Conservation (phyloP, 2,329 filamentous ascomycete genomes). For the Fusarium xyrophilum region DNA sequence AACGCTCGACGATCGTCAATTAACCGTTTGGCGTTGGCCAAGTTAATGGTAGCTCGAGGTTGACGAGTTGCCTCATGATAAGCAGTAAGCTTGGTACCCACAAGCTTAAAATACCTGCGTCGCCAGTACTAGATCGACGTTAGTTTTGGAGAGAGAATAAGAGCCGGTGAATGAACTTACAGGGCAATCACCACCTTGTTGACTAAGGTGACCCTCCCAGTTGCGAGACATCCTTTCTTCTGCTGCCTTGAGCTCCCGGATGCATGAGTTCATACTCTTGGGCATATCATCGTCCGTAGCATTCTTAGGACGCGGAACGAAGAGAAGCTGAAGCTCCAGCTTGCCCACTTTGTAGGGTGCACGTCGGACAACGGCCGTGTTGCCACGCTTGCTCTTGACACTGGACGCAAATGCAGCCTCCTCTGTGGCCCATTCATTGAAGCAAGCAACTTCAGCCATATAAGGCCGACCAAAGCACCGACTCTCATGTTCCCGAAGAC, state of each 20-base stretch:
- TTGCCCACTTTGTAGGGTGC: slow-evolving; percentile 98
- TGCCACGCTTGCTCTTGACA: slow-evolving; percentile 90
- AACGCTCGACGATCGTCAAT: slow-evolving; percentile 90
- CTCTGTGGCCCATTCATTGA: slow-evolving; percentile 98
- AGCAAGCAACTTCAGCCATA: slow-evolving; percentile 88
- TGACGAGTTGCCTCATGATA: slow-evolving; percentile 96
- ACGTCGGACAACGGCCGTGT: slow-evolving; percentile 73
- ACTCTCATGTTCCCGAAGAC: slow-evolving; percentile 89
- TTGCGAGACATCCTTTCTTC: slow-evolving; percentile 79
- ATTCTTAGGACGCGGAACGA: slow-evolving; percentile 90
- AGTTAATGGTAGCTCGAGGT: slow-evolving; percentile 94
- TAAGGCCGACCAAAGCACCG: slow-evolving; percentile 88
- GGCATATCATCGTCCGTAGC: slow-evolving; percentile 94
- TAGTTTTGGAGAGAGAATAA: slow-evolving; percentile 41
- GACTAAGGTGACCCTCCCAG: slow-evolving; percentile 89
- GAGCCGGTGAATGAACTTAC: slow-evolving; percentile 63
- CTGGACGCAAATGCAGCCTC: slow-evolving; percentile 79
- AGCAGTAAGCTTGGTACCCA: slow-evolving; percentile 88
- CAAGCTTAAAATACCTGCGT: slow-evolving; percentile 93
- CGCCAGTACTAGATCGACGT: slow-evolving; percentile 81
- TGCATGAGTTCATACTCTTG: slow-evolving; percentile 98
- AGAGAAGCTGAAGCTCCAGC: slow-evolving; percentile 90
- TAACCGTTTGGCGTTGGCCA: slow-evolving; percentile 88
- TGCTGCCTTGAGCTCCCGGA: slow-evolving; percentile 90
- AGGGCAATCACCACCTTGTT: slow-evolving; percentile 96